Conservation (phyloP, 2,329 filamentous ascomycete genomes). For the Lachnellula willkommii region DNA sequence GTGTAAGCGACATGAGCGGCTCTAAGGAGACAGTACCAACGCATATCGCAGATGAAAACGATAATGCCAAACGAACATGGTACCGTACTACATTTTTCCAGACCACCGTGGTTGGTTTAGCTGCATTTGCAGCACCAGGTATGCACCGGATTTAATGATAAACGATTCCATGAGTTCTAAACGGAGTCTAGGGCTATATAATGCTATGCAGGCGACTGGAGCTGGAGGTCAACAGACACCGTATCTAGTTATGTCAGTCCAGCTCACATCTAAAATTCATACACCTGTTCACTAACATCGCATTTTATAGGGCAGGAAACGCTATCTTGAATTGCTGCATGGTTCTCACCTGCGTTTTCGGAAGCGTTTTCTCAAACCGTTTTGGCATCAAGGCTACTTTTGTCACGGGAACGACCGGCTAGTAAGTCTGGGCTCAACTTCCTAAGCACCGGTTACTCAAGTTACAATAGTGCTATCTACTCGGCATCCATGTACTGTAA, state of each 20-base stretch:
- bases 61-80: no score
- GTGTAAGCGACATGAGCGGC: no score
- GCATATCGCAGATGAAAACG: no score
- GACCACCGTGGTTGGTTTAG: no score
- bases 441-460: no score
- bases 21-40: no score
- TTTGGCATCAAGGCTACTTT: constrained; percentile 36
- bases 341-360: constrained; percentile 38
- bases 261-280: background rate
- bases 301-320: constrained; percentile 38
- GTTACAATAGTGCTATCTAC: constrained; percentile 28
- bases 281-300: background rate
- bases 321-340: constrained; percentile 41
- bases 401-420: constrained; percentile 38
- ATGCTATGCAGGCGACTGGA: constrained; percentile 38
- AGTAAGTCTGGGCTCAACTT: constrained; percentile 3
- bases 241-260: constrained; percentile 46
- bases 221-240: constrained; percentile 39
- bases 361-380: constrained; percentile 33
- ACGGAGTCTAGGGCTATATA: constrained; percentile 35
- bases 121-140: no score
- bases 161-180: no score
- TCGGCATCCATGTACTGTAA: constrained; percentile 37
- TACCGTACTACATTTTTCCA: no score
- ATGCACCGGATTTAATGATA: no score